Evolutionary conservation across 2,329 filamentous ascomycete genomes (phyloP), one percentile per base, ranked within the genome.

Genomic region (Penicillium nordicum): DNA sequence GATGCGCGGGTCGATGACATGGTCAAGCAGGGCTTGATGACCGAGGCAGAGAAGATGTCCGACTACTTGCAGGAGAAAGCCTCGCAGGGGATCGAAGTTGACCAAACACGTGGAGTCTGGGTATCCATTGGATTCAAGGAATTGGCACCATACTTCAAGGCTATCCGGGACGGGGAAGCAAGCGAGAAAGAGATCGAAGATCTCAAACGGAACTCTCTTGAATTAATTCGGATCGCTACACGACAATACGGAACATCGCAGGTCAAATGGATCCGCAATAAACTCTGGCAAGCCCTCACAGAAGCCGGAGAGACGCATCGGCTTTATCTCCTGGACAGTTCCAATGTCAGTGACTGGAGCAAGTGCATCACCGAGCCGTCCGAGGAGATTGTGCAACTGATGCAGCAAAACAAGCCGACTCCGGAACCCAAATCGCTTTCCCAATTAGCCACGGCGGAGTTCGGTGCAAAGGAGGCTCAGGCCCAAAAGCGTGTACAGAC

Each of bases 81-180:
- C 46, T 69, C 76, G 0, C 67, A 76, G 1, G 87, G 85, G 0
- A 72, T 79, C 1, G 62, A 73, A 0, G 74, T 94, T 2, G 91
- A 97, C 68, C 81, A 85, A 62, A 89, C 84, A 1, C 85, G 87
- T 51, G 95, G 94, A 0, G 95, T 99, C 42, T 99, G 93, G 92
- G 89, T 96, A 51, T 94, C 92, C 1, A 99, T 99, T 59, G 94
- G 94, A 1, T 97, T 92, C 75, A 97, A 95, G 71, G 91, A 99
- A 69, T 88, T 97, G 69, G 82, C 89, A 55, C 80, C 84, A 0
- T 96, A 92, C 67, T 76, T 92, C 25, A 66, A 76, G 2, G 81
- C 82, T 65, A 74, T 62, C 59, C 72, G 55, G 65, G 63, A 51
- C 25, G 64, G 52, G 59, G 65, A 29, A 47, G 61, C 40, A 50